Evolutionary conservation across 1,284 basidiomycete species (phyloP).

Genomic region (Fomes fomentarius): DNA sequence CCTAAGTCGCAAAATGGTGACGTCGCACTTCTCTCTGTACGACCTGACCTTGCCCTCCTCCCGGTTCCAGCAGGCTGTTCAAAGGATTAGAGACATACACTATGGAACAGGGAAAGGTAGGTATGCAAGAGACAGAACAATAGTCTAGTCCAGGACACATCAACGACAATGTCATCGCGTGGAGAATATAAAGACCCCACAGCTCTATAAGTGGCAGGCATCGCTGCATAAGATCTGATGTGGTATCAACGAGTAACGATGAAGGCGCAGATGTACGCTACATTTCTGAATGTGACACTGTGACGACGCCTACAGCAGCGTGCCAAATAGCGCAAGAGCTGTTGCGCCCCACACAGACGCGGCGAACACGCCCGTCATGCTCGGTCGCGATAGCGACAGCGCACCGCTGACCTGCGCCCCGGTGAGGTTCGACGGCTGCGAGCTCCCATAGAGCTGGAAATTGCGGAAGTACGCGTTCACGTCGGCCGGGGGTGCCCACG

Average conservation of each 20-base stretch:
- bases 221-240: not conserved
- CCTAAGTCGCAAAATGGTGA: too few relatives aligned
- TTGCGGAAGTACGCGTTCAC: conserved; percentile 75
- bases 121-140: too few relatives aligned
- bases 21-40: too few relatives aligned
- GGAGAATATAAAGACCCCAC: too few relatives aligned
- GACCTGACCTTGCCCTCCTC: too few relatives aligned
- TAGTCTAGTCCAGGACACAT: too few relatives aligned
- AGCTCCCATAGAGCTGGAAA: conserved; percentile 42
- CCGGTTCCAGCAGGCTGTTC: too few relatives aligned
- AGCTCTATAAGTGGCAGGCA: too few relatives aligned
- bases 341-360: conserved; percentile 11
- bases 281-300: too few relatives aligned
- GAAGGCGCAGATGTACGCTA: not conserved
- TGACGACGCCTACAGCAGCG: conserved; percentile 12
- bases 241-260: not conserved
- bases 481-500: conserved; percentile 64
- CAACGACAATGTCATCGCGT: too few relatives aligned
- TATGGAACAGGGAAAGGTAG: too few relatives aligned
- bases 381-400: not conserved
- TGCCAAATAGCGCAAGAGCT: conserved; percentile 5
- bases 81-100: too few relatives aligned
- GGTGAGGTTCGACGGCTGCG: conserved; percentile 32
- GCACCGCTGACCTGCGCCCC: conserved; percentile 25
- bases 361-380: not conserved